phyloP scores from a whole-genome alignment of 225 moss, liverwort and hornwort genomes.

The Thuidium tamariscinum region DNA sequence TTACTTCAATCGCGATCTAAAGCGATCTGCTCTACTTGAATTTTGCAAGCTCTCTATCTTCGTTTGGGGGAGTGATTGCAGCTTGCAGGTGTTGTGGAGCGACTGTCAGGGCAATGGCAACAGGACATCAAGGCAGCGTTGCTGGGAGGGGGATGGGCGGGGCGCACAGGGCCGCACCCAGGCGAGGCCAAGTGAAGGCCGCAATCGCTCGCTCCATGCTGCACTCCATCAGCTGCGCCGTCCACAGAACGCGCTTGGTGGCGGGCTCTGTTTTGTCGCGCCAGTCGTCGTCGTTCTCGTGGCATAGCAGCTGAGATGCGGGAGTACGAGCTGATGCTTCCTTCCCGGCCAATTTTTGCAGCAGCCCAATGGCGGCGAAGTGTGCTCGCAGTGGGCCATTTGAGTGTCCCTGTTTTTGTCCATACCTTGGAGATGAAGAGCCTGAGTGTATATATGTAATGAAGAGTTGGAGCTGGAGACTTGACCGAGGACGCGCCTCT shows the following conservation, averaged over 20 bases:
- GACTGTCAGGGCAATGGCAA: neutral
- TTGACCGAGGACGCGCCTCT: neutral
- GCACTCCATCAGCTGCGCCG: constrained; percentile 1
- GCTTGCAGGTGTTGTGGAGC: neutral
- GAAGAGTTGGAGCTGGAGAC: neutral
- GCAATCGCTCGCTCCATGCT: constrained; percentile 29
- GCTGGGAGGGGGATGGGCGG: neutral
- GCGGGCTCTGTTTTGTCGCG: neutral
- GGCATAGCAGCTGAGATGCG: neutral
- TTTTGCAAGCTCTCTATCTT: neutral
- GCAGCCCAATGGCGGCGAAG: neutral
- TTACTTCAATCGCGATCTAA: neutral
- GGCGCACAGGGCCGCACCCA: neutral
- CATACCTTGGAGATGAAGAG: neutral
- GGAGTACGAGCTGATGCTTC: neutral
- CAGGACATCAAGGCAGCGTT: neutral
- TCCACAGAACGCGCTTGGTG: neutral
- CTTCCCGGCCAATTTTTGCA: neutral
- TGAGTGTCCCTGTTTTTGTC: neutral
- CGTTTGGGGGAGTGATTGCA: neutral
- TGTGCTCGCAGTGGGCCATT: neutral
- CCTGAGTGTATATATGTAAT: neutral
- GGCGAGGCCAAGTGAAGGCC: constrained; percentile 44
- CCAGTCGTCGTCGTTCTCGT: neutral
- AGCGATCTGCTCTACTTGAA: neutral